phyloP scores from a whole-genome alignment of 2,329 filamentous ascomycete genomes.

The Leptographium lundbergii region DNA sequence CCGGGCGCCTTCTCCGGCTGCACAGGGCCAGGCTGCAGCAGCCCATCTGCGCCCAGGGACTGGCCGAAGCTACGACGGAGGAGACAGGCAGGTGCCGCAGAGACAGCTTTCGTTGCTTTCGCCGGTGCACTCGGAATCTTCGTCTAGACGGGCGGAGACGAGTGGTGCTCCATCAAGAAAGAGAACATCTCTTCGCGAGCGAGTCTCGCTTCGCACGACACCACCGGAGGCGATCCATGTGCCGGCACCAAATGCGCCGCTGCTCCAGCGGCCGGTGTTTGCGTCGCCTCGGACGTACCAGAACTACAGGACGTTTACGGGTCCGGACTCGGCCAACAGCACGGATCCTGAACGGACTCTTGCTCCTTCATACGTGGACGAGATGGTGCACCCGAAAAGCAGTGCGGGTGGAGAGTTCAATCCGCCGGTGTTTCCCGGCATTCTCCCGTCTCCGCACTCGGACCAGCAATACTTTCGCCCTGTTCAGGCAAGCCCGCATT shows the following conservation, averaged over 20 bases:
- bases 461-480: constrained; percentile 48
- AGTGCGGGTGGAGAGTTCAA: constrained; percentile 22
- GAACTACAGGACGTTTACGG: constrained; percentile 14
- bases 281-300: constrained; percentile 19
- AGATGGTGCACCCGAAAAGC: constrained; percentile 8
- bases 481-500: constrained; percentile 50
- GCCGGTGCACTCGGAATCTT: not conserved
- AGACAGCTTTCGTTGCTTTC: not conserved
- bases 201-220: constrained; percentile 39
- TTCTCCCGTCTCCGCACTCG: constrained; percentile 35
- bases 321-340: constrained; percentile 34
- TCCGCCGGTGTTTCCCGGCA: constrained; percentile 23
- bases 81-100: not conserved
- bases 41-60: not conserved
- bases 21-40: not conserved
- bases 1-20: not conserved
- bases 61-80: not conserved
- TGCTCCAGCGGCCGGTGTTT: constrained; percentile 21
- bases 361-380: not conserved
- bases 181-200: constrained; percentile 37
- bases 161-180: constrained; percentile 5
- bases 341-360: constrained; percentile 32
- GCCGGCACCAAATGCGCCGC: constrained; percentile 27
- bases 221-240: constrained; percentile 42
- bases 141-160: not conserved